Percentiles rank a stretch among this genome's conserved stretches.
Conservation (phyloP, 805 yeast species). For the Priceomyces medius region DNA sequence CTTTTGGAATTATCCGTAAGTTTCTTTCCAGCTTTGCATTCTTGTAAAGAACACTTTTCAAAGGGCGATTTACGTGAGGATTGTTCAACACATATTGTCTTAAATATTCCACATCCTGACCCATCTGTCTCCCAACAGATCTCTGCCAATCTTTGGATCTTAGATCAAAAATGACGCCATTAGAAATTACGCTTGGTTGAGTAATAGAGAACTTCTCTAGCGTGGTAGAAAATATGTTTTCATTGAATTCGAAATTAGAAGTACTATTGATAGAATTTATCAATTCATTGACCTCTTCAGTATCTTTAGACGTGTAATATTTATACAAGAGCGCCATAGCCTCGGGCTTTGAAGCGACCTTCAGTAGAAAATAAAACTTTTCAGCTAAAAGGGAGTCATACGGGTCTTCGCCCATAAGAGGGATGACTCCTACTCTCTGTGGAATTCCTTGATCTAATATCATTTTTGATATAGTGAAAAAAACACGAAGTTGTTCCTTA, state of each 20-base stretch:
- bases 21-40: conserved; percentile 47
- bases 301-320: conserved; percentile 25
- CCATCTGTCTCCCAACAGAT: conserved; percentile 50
- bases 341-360: conserved; percentile 29
- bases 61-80: conserved; percentile 20
- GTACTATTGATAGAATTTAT: conserved; percentile 18
- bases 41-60: conserved; percentile 43
- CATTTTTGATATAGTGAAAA: conserved; percentile 49
- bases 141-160: conserved; percentile 53
- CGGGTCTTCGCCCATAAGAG: conserved; percentile 41
- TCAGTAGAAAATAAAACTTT: conserved; percentile 33
- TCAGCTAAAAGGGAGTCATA: conserved; percentile 29
- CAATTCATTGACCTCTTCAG: conserved; percentile 24
- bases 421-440: conserved; percentile 81
- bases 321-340: conserved; percentile 41
- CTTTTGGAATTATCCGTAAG: conserved; percentile 33
- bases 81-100: conserved; percentile 25
- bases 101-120: conserved; percentile 48
- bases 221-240: conserved; percentile 18
- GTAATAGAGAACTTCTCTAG: conserved; percentile 34
- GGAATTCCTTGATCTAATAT: conserved; percentile 62
- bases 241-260: conserved; percentile 15
- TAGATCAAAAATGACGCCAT: conserved; percentile 67
- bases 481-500: conserved; percentile 47
- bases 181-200: conserved; percentile 57